These are phyloP conservation scores for Gossypium stocksii DNA, from an alignment of 345 rosid species.

Conservation along the genomic window DNA sequence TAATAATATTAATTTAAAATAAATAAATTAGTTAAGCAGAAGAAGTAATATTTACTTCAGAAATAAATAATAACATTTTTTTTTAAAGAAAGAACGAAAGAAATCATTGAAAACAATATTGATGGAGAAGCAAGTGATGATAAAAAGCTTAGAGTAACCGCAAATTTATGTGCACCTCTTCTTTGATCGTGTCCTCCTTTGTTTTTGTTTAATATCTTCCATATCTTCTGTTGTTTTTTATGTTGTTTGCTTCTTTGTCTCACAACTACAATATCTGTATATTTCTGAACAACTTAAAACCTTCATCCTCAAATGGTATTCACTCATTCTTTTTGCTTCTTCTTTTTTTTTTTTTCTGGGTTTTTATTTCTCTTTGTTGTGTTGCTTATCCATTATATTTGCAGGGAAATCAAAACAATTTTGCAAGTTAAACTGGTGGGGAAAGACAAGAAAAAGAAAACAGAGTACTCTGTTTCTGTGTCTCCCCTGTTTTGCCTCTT, in stretches of 20 bases:
- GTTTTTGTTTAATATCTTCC: neutral
- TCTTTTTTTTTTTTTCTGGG: neutral
- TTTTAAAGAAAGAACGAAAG: neutral
- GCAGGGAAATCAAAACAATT: neutral
- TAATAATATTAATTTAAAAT: neutral
- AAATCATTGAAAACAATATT: constrained; percentile 6
- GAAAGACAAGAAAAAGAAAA: neutral
- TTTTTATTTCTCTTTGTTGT: neutral
- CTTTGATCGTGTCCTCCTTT: neutral
- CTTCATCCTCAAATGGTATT: constrained; percentile 18
- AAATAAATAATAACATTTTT: neutral
- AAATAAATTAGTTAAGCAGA: neutral
- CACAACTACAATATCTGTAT: neutral
- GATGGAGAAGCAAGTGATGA: constrained; percentile 17
- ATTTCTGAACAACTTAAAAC: neutral
- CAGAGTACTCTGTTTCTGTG: neutral
- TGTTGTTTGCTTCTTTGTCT: neutral
- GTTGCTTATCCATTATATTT: neutral
- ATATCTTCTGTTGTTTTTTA: constrained; percentile 11
- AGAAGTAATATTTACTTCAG: neutral
- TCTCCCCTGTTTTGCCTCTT: constrained; percentile 5
- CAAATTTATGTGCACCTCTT: constrained; percentile 25
- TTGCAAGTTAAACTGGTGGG: neutral
- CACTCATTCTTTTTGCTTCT: neutral
- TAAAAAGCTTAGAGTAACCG: constrained; percentile 29